Evolutionary conservation across 23 red algal species (phyloP), one percentile per base, ranked within the genome.

Genomic region (Cyanidium caldarium): DNA sequence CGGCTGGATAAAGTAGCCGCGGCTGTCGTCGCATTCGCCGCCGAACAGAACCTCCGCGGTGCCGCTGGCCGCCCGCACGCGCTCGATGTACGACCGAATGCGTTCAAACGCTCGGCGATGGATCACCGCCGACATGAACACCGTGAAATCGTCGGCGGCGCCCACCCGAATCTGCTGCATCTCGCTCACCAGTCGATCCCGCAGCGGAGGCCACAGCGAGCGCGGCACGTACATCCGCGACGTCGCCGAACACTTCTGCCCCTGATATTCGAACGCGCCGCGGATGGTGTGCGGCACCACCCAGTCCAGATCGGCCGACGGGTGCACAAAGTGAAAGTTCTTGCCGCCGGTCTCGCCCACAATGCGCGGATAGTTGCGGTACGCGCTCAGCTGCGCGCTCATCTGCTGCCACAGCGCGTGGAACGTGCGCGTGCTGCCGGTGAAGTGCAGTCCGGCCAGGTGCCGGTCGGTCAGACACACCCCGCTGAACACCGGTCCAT

Each of bases 311-410:
- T 80, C 72, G 7, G 58, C 74, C 2, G 39, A 34, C 1, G 39
- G 33, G 44, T 86, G 82, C 31, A 80, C 23, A 34, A 86, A 46
- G 39, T 79, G 73, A 41, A 86, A 78, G 39, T 86, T 80, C 66
- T 86, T 86, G 0, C 82, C 82, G 2, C 82, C 82, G 30, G 82
- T 86, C 34, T 86, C 82, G 21, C 82, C 82, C 23, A 86, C 82
- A 34, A 86, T 29, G 21, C 82, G 57, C 21, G 82, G 82, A 51
- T 86, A 86, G 38, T 29, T 1, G 0, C 45, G 68, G 69, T 86
- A 86, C 3, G 19, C 33, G 28, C 3, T 3, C 0, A 80, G 36
- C 10, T 68, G 40, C 40, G 37, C 29, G 33, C 58, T 73, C 30
- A 86, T 57, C 28, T 37, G 45, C 1, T 69, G 43, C 68, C 68